Base-by-base conservation (phyloP, 352 stramenopile species). In the Thalassiosira delicatula region DNA sequence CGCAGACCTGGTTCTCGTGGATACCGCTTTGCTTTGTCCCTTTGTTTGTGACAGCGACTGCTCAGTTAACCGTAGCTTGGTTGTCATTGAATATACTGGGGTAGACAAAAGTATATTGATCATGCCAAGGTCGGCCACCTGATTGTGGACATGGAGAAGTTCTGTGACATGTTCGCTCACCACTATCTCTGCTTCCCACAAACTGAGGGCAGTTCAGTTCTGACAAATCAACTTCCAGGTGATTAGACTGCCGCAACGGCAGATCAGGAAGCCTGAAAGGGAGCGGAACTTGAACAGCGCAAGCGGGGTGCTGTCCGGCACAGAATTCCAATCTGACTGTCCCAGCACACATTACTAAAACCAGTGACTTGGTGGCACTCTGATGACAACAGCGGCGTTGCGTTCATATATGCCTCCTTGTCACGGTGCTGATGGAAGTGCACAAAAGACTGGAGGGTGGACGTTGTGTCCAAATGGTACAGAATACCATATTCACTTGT, bases 111-210 rank as follows among this genome's bases (percentile, higher is more conserved):
- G 11, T 3, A 12, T 12, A 21, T 56, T 21, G 3, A 4, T 3
- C 11, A 56, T 27, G 46, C 12, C 46, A 12, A 56, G 46, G 11
- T 56, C 46, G 5, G 25, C 57, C 7, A 37, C 9, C 29, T 44
- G 27, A 12, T 56, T 17, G n/a, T 12, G 12, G 12, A 56, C 4
- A 5, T 4, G 3, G 3, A 14, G 21, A 12, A 27, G 11, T 9
- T 3, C 46, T 3, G 11, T 12, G 5, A 21, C 46, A 12, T 37
- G 27, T 23, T 61, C 53, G 27, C 33, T 49, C 7, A n/a, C 37
- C 3, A 44, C 25, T n/a, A 76, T 68, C 29, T 76, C 54, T 2
- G 68, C 51, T 57, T 68, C 40, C 12, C 54, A 68, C 0, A 40
- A 67, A 23, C 57, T 67, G 0, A 30, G 32, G 14, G 57, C 30